Conservation (phyloP, 106 monocot genomes). For the Posidonia australis region DNA sequence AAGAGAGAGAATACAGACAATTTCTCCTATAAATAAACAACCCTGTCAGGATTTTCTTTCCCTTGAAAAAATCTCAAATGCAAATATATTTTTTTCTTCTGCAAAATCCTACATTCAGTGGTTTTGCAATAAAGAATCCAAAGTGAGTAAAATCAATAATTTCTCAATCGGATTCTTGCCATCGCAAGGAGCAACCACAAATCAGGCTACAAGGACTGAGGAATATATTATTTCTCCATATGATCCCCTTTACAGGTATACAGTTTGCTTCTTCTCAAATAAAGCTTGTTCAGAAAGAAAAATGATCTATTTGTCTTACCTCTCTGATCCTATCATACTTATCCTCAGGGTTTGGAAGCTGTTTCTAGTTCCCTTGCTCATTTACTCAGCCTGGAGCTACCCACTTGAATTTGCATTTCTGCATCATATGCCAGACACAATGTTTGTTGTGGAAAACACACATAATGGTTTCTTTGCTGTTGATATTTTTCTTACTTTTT, state of each 20-base stretch:
- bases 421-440: background rate
- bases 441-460: background rate
- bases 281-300: background rate
- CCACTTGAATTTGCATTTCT: slow-evolving; percentile 7
- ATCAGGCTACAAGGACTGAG: background rate
- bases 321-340: background rate
- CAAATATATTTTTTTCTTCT: too few relatives aligned
- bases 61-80: too few relatives aligned
- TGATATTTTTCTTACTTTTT: slow-evolving; percentile 12
- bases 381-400: background rate
- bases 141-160: too few relatives aligned
- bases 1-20: too few relatives aligned
- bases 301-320: background rate
- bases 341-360: background rate
- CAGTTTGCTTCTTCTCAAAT: background rate
- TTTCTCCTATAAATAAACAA: too few relatives aligned
- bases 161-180: too few relatives aligned
- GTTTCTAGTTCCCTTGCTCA: background rate
- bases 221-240: background rate
- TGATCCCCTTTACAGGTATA: background rate
- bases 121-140: too few relatives aligned
- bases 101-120: too few relatives aligned
- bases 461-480: slow-evolving; percentile 10
- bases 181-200: background rate
- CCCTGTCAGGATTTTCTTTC: too few relatives aligned